Base-by-base conservation (phyloP, 192 early-diverging fungal genomes). In the Mycoemilia scoparia region DNA sequence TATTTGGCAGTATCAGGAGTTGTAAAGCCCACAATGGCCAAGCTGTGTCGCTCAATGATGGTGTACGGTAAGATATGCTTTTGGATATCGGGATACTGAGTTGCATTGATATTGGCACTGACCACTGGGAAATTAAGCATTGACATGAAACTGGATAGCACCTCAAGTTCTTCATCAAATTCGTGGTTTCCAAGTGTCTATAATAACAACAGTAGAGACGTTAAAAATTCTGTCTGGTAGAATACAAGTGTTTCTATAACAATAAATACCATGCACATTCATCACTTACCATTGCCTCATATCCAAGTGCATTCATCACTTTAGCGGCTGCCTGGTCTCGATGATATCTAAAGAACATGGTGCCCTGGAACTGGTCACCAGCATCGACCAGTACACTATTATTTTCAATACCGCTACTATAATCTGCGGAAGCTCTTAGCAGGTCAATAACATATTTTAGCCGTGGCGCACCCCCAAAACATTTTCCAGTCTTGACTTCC, bases 151-250 rank as follows among this genome's bases (percentile, higher is more conserved):
- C 27, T 35, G 6, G 53, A 65, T n/a, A 78, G 45, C 38, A 67
- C 52, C 13, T 49, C 48, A 3, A 67, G 58, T 0, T 76, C 77
- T 7, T 59, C 55, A 49, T 86, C 82, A 32, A 78, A 81, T 50
- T 86, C 77, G 48, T 86, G 82, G 45, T 79, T 76, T 29, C 73
- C 71, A 31, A 74, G 45, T 13, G 60, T 33, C 33, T n/a, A n/a
- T n/a, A n/a, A n/a, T n/a, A n/a, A n/a, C n/a, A n/a, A n/a, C n/a
- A n/a, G n/a, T n/a, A n/a, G n/a, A n/a, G n/a, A n/a, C n/a, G n/a
- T n/a, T n/a, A n/a, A n/a, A n/a, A n/a, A n/a, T n/a, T n/a, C n/a
- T n/a, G n/a, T n/a, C n/a, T n/a, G n/a, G n/a, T n/a, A n/a, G n/a
- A n/a, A n/a, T n/a, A n/a, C n/a, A n/a, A n/a, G n/a, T n/a, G n/a